phyloP scores from a whole-genome alignment of 1,284 basidiomycete species.

The Moniliophthora roreri region DNA sequence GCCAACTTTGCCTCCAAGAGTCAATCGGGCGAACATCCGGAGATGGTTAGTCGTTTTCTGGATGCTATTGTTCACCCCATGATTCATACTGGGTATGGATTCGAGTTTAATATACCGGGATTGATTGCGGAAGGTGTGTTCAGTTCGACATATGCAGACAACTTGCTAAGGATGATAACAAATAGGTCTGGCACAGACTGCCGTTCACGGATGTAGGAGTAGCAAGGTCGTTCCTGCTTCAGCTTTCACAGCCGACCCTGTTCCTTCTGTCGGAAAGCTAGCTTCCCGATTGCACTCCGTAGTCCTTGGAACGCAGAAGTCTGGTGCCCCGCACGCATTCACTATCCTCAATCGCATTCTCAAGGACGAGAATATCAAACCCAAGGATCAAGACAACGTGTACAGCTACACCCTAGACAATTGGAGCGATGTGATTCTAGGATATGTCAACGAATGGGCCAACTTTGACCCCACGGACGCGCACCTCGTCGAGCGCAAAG shows the following conservation, averaged over 20 bases:
- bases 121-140: conserved; percentile 59
- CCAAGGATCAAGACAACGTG: conserved; percentile 19
- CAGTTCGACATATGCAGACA: background rate
- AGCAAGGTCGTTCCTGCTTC: conserved; percentile 23
- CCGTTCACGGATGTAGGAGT: conserved; percentile 32
- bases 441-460: conserved; percentile 50
- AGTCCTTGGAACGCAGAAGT: background rate
- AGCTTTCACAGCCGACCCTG: conserved; percentile 6
- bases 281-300: background rate
- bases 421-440: conserved; percentile 37
- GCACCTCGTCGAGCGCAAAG: conserved; percentile 2
- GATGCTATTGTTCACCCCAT: conserved; percentile 64
- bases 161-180: too few relatives aligned
- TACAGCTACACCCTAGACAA: conserved; percentile 17
- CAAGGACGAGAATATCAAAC: conserved; percentile 32
- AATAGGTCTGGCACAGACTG: conserved; percentile 44
- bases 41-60: conserved; percentile 62
- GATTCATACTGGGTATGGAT: conserved; percentile 63
- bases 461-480: background rate
- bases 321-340: conserved; percentile 31
- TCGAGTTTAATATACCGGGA: conserved; percentile 62
- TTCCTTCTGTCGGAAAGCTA: conserved; percentile 6
- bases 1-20: conserved; percentile 41
- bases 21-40: conserved; percentile 35
- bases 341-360: conserved; percentile 45